Percentiles rank a stretch among this genome's conserved stretches.
Conservation (phyloP, 805 yeast genomes). For the Spathaspora boniae region DNA sequence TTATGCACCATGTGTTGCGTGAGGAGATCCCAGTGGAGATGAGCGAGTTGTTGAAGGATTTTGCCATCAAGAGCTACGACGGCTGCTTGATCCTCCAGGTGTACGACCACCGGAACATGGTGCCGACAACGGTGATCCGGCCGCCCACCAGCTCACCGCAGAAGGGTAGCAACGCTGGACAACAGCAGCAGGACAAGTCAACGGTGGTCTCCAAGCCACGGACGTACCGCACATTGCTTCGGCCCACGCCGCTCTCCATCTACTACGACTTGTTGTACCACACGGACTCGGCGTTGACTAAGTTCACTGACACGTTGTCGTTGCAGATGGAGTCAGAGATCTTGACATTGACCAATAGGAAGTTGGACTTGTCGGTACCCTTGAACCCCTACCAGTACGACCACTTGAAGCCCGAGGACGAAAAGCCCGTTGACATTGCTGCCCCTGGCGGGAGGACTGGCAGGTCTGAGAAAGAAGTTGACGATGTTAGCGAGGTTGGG, state of each 20-base stretch:
- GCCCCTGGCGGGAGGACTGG: not conserved
- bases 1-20: slow-evolving; percentile 70
- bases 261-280: slow-evolving; percentile 84
- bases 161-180: slow-evolving; percentile 6
- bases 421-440: slow-evolving; percentile 42
- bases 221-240: slow-evolving; percentile 70
- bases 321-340: slow-evolving; percentile 87
- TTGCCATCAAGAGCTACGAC: slow-evolving; percentile 79
- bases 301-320: slow-evolving; percentile 76
- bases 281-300: slow-evolving; percentile 69
- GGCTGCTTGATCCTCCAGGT: slow-evolving; percentile 85
- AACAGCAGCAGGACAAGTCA: slow-evolving; percentile 7
- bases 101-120: slow-evolving; percentile 72
- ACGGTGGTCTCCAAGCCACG: slow-evolving; percentile 49
- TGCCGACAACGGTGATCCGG: slow-evolving; percentile 6
- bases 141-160: slow-evolving; percentile 2
- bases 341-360: slow-evolving; percentile 71
- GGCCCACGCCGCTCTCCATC: slow-evolving; percentile 75
- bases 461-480: too few relatives aligned
- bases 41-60: slow-evolving; percentile 84
- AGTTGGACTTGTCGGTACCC: slow-evolving; percentile 71
- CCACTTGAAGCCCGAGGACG: slow-evolving; percentile 45
- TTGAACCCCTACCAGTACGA: slow-evolving; percentile 60
- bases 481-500: slow-evolving; percentile 28
- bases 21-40: slow-evolving; percentile 88